Evolutionary conservation across 257 asterid genomes (phyloP).

Genomic region (Nicotiana sylvestris): DNA sequence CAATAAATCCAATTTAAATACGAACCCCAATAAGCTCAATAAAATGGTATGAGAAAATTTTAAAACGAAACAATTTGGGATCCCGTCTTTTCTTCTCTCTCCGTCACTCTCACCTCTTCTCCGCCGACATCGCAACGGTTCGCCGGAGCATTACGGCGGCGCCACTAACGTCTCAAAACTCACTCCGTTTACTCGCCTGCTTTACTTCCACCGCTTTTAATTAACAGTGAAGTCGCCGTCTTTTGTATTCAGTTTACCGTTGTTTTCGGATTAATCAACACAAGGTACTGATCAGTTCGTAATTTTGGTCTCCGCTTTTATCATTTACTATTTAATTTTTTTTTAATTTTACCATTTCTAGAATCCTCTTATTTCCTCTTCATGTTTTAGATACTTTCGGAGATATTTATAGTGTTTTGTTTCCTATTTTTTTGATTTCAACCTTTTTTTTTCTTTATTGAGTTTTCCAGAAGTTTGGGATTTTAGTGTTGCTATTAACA

Average conservation of each 20-base stretch:
- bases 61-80: conserved; percentile 1
- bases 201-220: neutral
- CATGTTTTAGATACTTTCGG: neutral
- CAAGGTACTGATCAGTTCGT: neutral
- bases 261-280: neutral
- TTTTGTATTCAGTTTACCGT: neutral
- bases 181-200: neutral
- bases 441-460: neutral
- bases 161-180: neutral
- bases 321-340: neutral
- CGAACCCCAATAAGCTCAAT: neutral
- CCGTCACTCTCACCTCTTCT: neutral
- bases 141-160: conserved; percentile 30
- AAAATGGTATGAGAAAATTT: neutral
- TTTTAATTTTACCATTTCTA: neutral
- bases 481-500: neutral
- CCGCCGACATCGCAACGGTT: conserved; percentile 38
- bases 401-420: neutral
- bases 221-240: neutral
- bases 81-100: conserved; percentile 20
- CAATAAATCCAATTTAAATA: neutral
- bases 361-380: neutral
- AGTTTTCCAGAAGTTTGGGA: neutral
- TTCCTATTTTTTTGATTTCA: neutral
- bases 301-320: neutral